These are phyloP conservation scores for Pisolithus tinctorius DNA, from an alignment of 768 basidiomycete species.

Conservation along the genomic window DNA sequence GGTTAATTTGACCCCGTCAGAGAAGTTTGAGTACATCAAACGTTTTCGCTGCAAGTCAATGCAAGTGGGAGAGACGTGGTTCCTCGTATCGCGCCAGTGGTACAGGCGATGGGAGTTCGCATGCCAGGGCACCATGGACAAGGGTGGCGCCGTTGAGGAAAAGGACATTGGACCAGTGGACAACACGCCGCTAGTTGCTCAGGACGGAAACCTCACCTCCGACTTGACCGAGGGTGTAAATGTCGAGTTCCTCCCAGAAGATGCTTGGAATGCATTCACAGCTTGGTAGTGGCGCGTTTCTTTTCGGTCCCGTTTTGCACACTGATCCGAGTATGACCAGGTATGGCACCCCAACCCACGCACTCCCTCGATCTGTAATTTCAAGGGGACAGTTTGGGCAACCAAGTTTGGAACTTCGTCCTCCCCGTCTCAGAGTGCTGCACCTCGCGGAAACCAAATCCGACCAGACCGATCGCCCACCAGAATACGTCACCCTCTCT, in stretches of 20 bases:
- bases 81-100: conserved; percentile 65
- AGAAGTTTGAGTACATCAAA: conserved; percentile 49
- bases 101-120: conserved; percentile 71
- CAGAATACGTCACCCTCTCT: conserved; percentile 40
- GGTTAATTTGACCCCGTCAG: conserved; percentile 27
- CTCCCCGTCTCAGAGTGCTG: conserved; percentile 56
- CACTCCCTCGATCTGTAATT: conserved; percentile 64
- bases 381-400: conserved; percentile 45
- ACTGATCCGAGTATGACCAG: conserved; percentile 31
- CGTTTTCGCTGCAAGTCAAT: conserved; percentile 42
- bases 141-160: conserved; percentile 57
- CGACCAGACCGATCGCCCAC: conserved; percentile 21
- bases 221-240: conserved; percentile 57
- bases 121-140: conserved; percentile 61
- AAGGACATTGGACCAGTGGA: conserved; percentile 67
- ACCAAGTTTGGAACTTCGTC: conserved; percentile 63
- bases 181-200: conserved; percentile 59
- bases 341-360: conserved; percentile 58
- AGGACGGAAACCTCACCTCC: conserved; percentile 37
- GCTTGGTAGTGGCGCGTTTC: conserved; percentile 41
- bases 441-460: conserved; percentile 29
- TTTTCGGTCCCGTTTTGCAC: not conserved
- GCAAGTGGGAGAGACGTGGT: conserved; percentile 71
- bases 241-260: conserved; percentile 67
- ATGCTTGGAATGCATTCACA: conserved; percentile 62